Evolutionary conservation across 371 early-diverging fungal genomes (phyloP).

Genomic region (Apophysomyces variabilis): DNA sequence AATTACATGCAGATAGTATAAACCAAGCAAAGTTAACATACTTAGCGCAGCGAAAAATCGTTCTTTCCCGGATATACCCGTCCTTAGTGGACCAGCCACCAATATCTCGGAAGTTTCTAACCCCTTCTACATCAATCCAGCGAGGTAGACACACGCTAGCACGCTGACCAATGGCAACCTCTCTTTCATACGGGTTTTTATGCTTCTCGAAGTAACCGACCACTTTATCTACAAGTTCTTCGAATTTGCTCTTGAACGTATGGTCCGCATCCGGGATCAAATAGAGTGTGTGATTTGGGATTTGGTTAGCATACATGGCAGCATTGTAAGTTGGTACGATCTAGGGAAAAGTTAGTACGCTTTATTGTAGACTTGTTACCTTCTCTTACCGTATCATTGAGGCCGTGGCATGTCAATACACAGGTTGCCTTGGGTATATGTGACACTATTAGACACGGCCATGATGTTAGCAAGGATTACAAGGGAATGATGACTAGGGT

Average conservation of each 20-base stretch:
- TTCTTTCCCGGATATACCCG: constrained; percentile 53
- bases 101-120: constrained; percentile 65
- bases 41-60: constrained; percentile 44
- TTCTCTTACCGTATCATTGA: constrained; percentile 48
- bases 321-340: constrained; percentile 57
- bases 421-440: constrained; percentile 56
- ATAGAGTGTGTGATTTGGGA: constrained; percentile 48
- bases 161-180: constrained; percentile 34
- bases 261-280: constrained; percentile 57
- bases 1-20: not conserved
- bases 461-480: constrained; percentile 5
- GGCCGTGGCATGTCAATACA: constrained; percentile 57
- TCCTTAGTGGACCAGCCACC: constrained; percentile 57
- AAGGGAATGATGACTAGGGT: not conserved
- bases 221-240: constrained; percentile 40
- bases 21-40: constrained; percentile 14
- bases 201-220: constrained; percentile 36
- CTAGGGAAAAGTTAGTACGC: constrained; percentile 21
- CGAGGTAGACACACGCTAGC: constrained; percentile 35
- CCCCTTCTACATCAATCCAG: constrained; percentile 64
- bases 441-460: constrained; percentile 30
- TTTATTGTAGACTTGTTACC: not conserved
- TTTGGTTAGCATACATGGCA: constrained; percentile 48
- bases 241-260: constrained; percentile 44
- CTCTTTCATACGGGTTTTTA: constrained; percentile 50